phyloP scores from a whole-genome alignment of 177 flowering plant species.

The Vitis hybrid region DNA sequence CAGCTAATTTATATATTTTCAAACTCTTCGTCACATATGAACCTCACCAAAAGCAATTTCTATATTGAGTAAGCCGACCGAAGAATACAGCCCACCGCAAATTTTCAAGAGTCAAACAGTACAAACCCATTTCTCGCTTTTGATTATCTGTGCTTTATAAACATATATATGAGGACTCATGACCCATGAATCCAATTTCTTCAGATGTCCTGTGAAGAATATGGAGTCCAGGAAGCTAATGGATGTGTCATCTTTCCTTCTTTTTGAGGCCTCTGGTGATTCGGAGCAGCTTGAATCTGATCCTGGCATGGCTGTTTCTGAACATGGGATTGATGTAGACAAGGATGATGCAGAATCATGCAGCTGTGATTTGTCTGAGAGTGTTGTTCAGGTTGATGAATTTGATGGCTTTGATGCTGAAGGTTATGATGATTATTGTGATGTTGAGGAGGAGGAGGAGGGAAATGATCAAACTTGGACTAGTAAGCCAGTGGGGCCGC shows the following conservation, averaged over 20 bases:
- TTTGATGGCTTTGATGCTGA: neutral
- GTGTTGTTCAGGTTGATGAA: neutral
- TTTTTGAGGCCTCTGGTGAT: slow-evolving; percentile 54
- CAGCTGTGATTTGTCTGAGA: slow-evolving; percentile 20
- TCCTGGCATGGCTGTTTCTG: neutral
- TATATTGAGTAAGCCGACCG: too few relatives aligned
- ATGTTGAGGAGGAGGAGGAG: slow-evolving; percentile 9
- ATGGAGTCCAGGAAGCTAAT: slow-evolving; percentile 10
- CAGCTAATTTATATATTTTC: too few relatives aligned
- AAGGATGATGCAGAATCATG: slow-evolving; percentile 55
- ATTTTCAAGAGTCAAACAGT: too few relatives aligned
- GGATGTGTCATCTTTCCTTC: slow-evolving; percentile 42
- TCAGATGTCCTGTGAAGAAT: neutral
- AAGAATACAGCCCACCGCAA: too few relatives aligned
- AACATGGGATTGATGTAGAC: neutral
- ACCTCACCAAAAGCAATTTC: too few relatives aligned
- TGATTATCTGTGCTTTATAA: too few relatives aligned
- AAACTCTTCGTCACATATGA: too few relatives aligned
- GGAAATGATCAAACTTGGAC: slow-evolving; percentile 11
- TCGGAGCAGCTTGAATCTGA: slow-evolving; percentile 36
- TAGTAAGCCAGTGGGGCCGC: neutral
- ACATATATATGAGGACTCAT: too few relatives aligned
- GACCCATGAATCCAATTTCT: too few relatives aligned
- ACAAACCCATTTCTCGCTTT: too few relatives aligned
- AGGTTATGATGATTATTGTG: slow-evolving; percentile 4